Conservation (phyloP, 2,329 filamentous ascomycete genomes). For the Chaetomium globosum region DNA sequence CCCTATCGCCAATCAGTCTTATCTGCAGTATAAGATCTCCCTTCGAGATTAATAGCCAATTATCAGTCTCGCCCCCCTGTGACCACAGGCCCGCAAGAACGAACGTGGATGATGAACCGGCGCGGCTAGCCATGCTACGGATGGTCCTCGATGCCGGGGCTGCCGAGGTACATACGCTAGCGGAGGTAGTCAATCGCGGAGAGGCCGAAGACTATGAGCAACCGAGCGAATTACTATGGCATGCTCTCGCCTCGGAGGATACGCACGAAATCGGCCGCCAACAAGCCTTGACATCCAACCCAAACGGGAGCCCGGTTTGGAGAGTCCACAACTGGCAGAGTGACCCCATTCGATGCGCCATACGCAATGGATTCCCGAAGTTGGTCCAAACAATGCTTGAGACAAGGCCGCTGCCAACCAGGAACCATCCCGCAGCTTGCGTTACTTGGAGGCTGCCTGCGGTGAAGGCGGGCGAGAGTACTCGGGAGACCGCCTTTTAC, state of each 20-base stretch:
- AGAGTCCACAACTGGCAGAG: not conserved
- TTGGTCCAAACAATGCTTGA: conserved; percentile 10
- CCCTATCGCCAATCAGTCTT: not conserved
- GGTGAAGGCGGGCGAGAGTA: too few species aligned
- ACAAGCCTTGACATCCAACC: not conserved
- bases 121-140: conserved; percentile 1
- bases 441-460: conserved; percentile 3
- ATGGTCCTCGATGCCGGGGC: conserved; percentile 8
- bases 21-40: too few species aligned
- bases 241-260: conserved; percentile 2
- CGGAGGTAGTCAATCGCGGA: not conserved
- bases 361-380: not conserved
- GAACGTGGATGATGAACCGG: not conserved
- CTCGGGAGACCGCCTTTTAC: too few species aligned
- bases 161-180: conserved; percentile 8
- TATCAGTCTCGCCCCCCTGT: not conserved
- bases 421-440: conserved; percentile 5
- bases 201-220: not conserved
- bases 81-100: not conserved
- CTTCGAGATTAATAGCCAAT: too few species aligned
- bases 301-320: not conserved
- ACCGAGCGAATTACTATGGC: not conserved
- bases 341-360: conserved; percentile 5
- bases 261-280: not conserved
- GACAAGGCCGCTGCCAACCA: not conserved